Percentiles rank a stretch among this genome's conserved stretches.
Evolutionary conservation across 2,329 filamentous ascomycete genomes (phyloP).

Genomic region (Claviceps sp.): DNA sequence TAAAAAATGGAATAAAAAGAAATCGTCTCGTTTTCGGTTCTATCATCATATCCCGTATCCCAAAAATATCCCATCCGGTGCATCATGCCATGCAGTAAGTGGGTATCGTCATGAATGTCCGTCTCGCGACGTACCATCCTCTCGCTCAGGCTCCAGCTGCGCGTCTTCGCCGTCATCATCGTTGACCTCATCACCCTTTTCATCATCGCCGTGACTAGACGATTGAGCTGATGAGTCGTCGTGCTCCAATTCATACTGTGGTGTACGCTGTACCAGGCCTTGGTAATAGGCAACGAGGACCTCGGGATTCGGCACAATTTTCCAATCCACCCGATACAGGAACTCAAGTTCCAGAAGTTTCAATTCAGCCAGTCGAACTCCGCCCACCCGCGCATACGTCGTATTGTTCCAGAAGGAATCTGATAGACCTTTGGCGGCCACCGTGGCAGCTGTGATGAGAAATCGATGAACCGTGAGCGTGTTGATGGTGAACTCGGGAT

Average conservation of each 20-base stretch:
- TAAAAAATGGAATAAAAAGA: neutral
- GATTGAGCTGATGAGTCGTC: slow-evolving; percentile 13
- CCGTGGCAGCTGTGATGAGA: slow-evolving; percentile 87
- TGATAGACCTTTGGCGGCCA: slow-evolving; percentile 88
- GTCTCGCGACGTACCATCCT: neutral
- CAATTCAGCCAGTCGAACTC: slow-evolving; percentile 78
- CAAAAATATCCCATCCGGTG: neutral
- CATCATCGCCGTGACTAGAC: slow-evolving; percentile 5
- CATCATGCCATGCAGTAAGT: neutral
- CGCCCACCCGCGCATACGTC: slow-evolving; percentile 86
- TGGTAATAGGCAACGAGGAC: slow-evolving; percentile 87
- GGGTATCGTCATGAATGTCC: slow-evolving; percentile 8
- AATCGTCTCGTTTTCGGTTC: neutral
- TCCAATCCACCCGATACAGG: slow-evolving; percentile 84
- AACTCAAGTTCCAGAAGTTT: slow-evolving; percentile 90
- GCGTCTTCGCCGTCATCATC: slow-evolving; percentile 19
- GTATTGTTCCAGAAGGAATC: slow-evolving; percentile 98
- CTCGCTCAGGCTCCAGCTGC: slow-evolving; percentile 13
- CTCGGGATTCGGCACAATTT: slow-evolving; percentile 90
- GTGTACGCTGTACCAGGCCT: slow-evolving; percentile 60
- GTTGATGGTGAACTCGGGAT: slow-evolving; percentile 90
- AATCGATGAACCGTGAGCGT: slow-evolving; percentile 95
- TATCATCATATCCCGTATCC: neutral
- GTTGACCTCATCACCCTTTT: neutral
- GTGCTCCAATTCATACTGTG: slow-evolving; percentile 39